phyloP scores from a whole-genome alignment of 495 filamentous ascomycete genomes.

The Lentithecium fluviatile region DNA sequence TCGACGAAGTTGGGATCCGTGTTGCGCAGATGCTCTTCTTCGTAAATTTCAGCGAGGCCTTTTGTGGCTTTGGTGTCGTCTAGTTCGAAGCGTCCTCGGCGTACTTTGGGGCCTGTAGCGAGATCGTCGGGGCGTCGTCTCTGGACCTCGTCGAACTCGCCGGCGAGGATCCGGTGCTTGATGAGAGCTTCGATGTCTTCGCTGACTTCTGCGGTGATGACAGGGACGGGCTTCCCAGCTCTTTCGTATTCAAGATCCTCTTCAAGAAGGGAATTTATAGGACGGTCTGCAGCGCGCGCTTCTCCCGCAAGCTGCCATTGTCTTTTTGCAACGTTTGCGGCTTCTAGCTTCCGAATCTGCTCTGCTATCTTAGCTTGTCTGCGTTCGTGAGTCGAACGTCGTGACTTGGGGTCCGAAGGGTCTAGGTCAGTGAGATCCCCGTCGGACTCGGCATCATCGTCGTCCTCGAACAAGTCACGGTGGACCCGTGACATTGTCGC shows the following conservation, averaged over 20 bases:
- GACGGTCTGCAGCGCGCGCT: conserved; percentile 76
- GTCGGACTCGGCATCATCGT: conserved; percentile 45
- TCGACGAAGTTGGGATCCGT: conserved; percentile 81
- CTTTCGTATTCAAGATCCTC: conserved; percentile 95
- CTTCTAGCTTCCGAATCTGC: conserved; percentile 87
- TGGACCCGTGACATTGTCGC: conserved; percentile 88
- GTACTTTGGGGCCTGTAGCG: conserved; percentile 52
- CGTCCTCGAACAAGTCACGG: conserved; percentile 87
- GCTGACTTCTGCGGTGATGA: conserved; percentile 89
- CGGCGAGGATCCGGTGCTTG: conserved; percentile 86
- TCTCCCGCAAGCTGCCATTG: conserved; percentile 91
- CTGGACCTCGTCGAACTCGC: conserved; percentile 90
- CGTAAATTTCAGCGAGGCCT: conserved; percentile 88
- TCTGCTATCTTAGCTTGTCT: conserved; percentile 78
- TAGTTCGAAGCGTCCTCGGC: conserved; percentile 71
- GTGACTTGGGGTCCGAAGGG: conserved; percentile 52
- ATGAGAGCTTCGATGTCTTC: conserved; percentile 93
- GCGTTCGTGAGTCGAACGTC: conserved; percentile 78
- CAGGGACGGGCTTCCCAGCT: conserved; percentile 89
- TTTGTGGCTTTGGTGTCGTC: conserved; percentile 85
- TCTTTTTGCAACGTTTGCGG: conserved; percentile 83
- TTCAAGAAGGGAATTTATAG: conserved; percentile 87
- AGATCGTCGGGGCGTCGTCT: conserved; percentile 73
- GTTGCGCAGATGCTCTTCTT: conserved; percentile 80
- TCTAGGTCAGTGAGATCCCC: conserved; percentile 39